Base-by-base conservation (phyloP, 768 basidiomycete species). In the Sarcodon aspratus region DNA sequence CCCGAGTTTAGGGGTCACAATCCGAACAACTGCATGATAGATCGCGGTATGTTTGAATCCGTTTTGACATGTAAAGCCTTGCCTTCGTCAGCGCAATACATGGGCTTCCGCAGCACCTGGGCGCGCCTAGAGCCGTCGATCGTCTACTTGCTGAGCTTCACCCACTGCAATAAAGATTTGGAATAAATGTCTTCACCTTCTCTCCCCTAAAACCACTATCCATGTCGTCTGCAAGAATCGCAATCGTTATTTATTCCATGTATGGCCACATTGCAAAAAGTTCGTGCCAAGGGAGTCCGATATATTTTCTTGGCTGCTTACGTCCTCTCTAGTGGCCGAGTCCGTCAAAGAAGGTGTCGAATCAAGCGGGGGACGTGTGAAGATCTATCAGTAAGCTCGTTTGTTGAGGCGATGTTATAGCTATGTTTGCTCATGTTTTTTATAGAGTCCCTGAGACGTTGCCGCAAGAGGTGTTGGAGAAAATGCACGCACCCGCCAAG, bases 371-470 rank as follows among this genome's bases (percentile, higher is more conserved):
- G 73, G 73, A 11, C 54, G 8, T 11, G 73, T 61, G 3, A 66
- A 64, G 33, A 76, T 75, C 51, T 74, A 65, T 60, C 74, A 76
- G 71, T 74, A 35, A 47, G 73, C 54, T 0, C 47, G 6, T 2
- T 10, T n/a, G 17, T 13, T 6, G 8, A n/a, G 15, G 13, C 3
- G 6, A 36, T 17, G 12, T 1, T 1, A 12, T 17, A 21, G 3
- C 46, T 2, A 9, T 17, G 9, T 45, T 12, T 52, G 21, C 51
- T 50, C 34, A 1, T 7, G 33, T 8, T 44, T 10, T 33, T 17
- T n/a, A 1, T 18, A 88, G 85, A 63, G 75, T 94, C 51, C 58
- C 79, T 46, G 91, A 94, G 69, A 94, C 89, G 0, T 81, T 94
- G 45, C 57, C 82, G 3, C 60, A 71, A 9, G 84, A 88, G 7